Evolutionary conservation across 208 protist genomes (phyloP).

Genomic region (Leishmania gerbilli): DNA sequence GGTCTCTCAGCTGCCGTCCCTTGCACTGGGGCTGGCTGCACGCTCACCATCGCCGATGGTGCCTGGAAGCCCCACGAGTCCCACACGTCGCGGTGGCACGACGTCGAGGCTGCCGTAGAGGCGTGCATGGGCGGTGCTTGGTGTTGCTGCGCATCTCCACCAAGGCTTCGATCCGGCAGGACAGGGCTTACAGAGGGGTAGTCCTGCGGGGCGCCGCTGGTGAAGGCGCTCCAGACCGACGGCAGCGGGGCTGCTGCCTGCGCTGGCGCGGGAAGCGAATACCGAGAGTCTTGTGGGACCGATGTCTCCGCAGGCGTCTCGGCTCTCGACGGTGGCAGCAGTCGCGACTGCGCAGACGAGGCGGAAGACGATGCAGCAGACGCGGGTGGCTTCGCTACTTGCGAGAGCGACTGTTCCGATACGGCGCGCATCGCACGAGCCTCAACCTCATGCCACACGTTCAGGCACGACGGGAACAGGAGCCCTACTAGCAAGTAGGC

Average conservation of each 20-base stretch:
- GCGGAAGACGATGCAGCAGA: not conserved
- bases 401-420: not conserved
- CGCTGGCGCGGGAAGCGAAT: not conserved
- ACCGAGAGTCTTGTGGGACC: not conserved
- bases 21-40: not conserved
- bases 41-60: conserved; percentile 11
- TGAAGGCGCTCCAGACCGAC: conserved; percentile 30
- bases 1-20: not conserved
- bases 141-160: not conserved
- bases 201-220: conserved; percentile 41
- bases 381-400: not conserved
- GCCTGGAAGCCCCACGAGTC: conserved; percentile 26
- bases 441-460: conserved; percentile 36
- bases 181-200: conserved; percentile 3
- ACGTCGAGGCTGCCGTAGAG: no score
- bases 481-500: conserved; percentile 37
- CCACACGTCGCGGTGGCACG: conserved; percentile 9
- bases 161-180: not conserved
- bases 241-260: not conserved
- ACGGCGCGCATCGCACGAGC: conserved; percentile 9
- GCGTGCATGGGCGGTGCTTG: not conserved
- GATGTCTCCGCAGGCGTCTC: not conserved
- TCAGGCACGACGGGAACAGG: conserved; percentile 40
- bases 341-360: not conserved
- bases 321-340: not conserved